Evolutionary conservation across 208 protist genomes (phyloP).

Genomic region (Trypanosoma vivax): DNA sequence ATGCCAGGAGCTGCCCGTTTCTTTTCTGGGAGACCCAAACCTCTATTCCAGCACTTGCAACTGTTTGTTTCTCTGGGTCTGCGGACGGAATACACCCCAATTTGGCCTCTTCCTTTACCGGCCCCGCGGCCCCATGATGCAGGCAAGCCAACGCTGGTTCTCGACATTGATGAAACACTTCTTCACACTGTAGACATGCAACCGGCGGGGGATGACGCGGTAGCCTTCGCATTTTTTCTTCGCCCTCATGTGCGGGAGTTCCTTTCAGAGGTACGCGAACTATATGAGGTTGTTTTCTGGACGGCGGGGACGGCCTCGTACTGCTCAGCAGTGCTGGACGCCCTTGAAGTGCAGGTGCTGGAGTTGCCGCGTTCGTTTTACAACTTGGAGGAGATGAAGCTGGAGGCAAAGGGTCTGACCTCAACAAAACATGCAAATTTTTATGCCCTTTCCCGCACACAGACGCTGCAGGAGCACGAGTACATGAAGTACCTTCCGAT

Average conservation of each 20-base stretch:
- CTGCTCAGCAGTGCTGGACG: constrained; percentile 66
- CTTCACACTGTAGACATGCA: constrained; percentile 60
- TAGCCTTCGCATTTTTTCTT: constrained; percentile 43
- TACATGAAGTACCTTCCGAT: constrained; percentile 91
- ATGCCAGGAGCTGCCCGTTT: neutral
- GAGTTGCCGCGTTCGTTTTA: constrained; percentile 65
- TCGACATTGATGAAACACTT: constrained; percentile 87
- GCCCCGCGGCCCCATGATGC: constrained; percentile 25
- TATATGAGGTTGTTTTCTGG: constrained; percentile 88
- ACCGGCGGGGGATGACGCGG: constrained; percentile 1
- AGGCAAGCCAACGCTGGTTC: constrained; percentile 67
- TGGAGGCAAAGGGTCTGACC: constrained; percentile 19
- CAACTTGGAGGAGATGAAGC: constrained; percentile 40
- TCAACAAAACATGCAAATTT: constrained; percentile 70
- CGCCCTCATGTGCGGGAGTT: constrained; percentile 74
- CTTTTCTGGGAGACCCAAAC: neutral
- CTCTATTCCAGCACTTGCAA: constrained; percentile 16
- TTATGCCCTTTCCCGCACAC: constrained; percentile 74
- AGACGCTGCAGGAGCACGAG: constrained; percentile 56
- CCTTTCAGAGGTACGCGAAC: constrained; percentile 54
- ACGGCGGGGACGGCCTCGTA: constrained; percentile 81
- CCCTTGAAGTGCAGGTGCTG: constrained; percentile 74
- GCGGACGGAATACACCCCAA: constrained; percentile 36
- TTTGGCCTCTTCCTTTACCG: constrained; percentile 73
- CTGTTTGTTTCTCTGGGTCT: constrained; percentile 45